Base-by-base conservation (phyloP, 2,329 filamentous ascomycete species). In the Claviceps sorghi region DNA sequence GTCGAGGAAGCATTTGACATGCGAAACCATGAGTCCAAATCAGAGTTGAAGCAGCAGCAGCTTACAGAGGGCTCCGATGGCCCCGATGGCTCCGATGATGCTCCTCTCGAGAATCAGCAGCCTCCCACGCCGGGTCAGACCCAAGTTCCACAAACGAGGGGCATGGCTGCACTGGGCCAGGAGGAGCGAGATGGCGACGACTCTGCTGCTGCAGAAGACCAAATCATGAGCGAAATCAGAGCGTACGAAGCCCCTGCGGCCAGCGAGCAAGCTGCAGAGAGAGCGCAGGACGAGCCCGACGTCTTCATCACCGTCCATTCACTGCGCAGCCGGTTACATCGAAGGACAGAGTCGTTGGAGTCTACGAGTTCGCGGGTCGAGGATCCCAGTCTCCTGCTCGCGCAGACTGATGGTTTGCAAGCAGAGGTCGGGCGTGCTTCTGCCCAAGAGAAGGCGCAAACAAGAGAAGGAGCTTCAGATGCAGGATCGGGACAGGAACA, bases 381-480 rank as follows among this genome's bases (percentile, higher is more conserved):
- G 10, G 65, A 68, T 49, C 62, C 65, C 4, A 66, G 63, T 48
- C 50, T 64, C n/a, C 53, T 55, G 32, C 54, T 67, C 43, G 63
- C 63, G 34, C 62, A 50, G 34, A 50, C 51, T 17, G 36, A 32
- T 11, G 38, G 38, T 29, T 17, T 43, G 9, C 19, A 34, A 38
- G 29, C 30, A 21, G 32, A 42, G 29, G 8, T 8, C 38, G 51
- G 2, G 36, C 29, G 17, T 34, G 42, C 41, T 38, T 21, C 30
- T 15, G 2, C 42, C 3, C 6, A 30, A 29, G 8, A 46, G 49
- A 21, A 30, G 5, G 3, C 2, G 48, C 22, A 19, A 15, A 8
- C 17, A 6, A 17, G 17, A 3, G n/a, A 8, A 32, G 2, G 13
- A 11, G 11, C 21, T 19, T 1, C 13, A 22, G 30, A 46, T 29